A percentile compares a stretch with the other conserved stretches of the same genome.
phyloP scores from a whole-genome alignment of 2,329 filamentous ascomycete species.

The Colletotrichum musae region DNA sequence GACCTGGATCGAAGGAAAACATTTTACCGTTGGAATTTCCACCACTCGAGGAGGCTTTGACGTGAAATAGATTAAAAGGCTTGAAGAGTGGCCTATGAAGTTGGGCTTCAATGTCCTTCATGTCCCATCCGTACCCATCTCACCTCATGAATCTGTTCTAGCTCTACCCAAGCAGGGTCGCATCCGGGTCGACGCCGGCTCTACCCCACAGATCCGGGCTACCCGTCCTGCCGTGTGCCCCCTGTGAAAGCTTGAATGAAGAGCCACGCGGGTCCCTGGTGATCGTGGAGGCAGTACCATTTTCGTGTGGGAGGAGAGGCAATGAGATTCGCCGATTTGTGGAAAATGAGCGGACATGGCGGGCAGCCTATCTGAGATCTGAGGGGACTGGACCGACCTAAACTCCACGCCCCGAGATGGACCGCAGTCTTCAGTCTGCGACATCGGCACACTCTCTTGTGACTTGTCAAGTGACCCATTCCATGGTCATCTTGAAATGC shows the following conservation, averaged over 20 bases:
- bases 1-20: slow-evolving; percentile 8
- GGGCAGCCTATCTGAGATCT: background rate
- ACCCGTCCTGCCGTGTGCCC: no score
- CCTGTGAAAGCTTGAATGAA: slow-evolving; percentile 5
- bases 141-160: background rate
- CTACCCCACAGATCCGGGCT: slow-evolving; percentile 28
- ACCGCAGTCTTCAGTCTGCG: background rate
- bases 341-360: slow-evolving; percentile 20
- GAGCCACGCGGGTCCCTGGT: background rate
- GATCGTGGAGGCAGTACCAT: background rate
- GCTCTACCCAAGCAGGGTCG: slow-evolving; percentile 1
- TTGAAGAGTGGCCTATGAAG: background rate
- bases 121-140: no score
- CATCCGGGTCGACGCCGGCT: background rate
- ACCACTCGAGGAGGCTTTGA: background rate
- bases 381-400: no score
- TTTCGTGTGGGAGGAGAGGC: slow-evolving; percentile 1
- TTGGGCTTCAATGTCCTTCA: no score
- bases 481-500: background rate
- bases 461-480: background rate
- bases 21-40: slow-evolving; percentile 16
- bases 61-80: background rate
- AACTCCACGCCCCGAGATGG: background rate
- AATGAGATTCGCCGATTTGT: slow-evolving; percentile 20
- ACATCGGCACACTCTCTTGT: background rate